Percentiles rank a stretch among this genome's conserved stretches.
These are phyloP conservation scores for Termitomyces sp. DNA, from an alignment of 768 basidiomycete species.

Conservation along the genomic window DNA sequence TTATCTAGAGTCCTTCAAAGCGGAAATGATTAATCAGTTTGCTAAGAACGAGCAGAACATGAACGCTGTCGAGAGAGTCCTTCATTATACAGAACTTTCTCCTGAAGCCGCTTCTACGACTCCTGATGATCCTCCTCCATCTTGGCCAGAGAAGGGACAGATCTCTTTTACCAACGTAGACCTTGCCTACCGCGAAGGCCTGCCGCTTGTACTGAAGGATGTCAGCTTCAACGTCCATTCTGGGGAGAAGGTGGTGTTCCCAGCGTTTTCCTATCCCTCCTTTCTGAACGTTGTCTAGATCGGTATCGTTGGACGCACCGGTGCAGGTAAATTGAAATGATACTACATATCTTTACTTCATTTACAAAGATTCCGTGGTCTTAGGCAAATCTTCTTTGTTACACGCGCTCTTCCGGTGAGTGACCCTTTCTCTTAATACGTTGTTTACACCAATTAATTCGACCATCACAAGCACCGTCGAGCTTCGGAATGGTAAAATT, in stretches of 20 bases:
- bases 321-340: slow-evolving; percentile 29
- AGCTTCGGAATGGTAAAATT: slow-evolving; percentile 55
- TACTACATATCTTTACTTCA: background rate
- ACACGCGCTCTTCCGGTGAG: slow-evolving; percentile 54
- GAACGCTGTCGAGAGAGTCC: slow-evolving; percentile 68
- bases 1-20: slow-evolving; percentile 23
- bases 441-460: background rate
- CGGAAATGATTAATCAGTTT: slow-evolving; percentile 53
- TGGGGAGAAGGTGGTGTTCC: slow-evolving; percentile 60
- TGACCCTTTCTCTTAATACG: background rate
- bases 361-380: background rate
- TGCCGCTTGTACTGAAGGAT: slow-evolving; percentile 63
- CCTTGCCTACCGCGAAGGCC: slow-evolving; percentile 56
- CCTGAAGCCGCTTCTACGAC: slow-evolving; percentile 47
- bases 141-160: slow-evolving; percentile 50
- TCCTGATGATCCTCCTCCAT: slow-evolving; percentile 41
- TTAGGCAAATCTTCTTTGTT: slow-evolving; percentile 54
- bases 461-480: slow-evolving; percentile 45
- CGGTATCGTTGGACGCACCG: slow-evolving; percentile 47
- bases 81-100: slow-evolving; percentile 64
- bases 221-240: slow-evolving; percentile 52
- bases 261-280: background rate
- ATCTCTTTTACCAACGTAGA: slow-evolving; percentile 56
- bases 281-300: slow-evolving; percentile 24
- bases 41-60: slow-evolving; percentile 68